A percentile compares a stretch with the other conserved stretches of the same genome.
Evolutionary conservation across 257 asterid genomes (phyloP).

Genomic region (Solanum tacnaense): DNA sequence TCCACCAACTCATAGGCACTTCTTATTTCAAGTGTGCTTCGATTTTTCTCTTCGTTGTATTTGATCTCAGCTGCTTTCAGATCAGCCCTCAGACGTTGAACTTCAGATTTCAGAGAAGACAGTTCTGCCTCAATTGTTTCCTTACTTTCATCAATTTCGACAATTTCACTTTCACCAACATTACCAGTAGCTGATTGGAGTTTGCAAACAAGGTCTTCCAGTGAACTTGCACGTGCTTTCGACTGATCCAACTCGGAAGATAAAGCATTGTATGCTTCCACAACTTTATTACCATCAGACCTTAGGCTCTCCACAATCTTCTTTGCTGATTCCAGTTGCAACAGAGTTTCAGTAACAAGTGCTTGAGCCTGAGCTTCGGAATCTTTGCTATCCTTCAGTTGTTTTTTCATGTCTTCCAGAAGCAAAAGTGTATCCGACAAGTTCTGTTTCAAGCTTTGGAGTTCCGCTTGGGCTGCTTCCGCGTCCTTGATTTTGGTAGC

Average conservation of each 20-base stretch:
- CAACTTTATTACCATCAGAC: slow-evolving; percentile 44
- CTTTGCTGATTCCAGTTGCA: slow-evolving; percentile 62
- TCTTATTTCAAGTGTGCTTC: slow-evolving; percentile 20
- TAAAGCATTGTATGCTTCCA: slow-evolving; percentile 32
- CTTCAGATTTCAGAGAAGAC: slow-evolving; percentile 39
- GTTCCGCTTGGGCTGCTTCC: slow-evolving; percentile 37
- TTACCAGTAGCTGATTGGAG: slow-evolving; percentile 28
- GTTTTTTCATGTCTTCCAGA: slow-evolving; percentile 58
- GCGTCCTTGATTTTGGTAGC: slow-evolving; percentile 27
- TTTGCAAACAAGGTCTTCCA: slow-evolving; percentile 54
- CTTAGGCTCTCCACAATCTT: slow-evolving; percentile 43
- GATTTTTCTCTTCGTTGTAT: slow-evolving; percentile 46
- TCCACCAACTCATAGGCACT: slow-evolving; percentile 48
- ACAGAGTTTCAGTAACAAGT: slow-evolving; percentile 47
- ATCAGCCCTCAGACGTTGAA: slow-evolving; percentile 39
- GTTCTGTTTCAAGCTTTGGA: slow-evolving; percentile 37
- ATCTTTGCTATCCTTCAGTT: slow-evolving; percentile 38
- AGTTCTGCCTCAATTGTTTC: slow-evolving; percentile 28
- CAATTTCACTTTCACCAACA: neutral
- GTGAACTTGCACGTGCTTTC: slow-evolving; percentile 39
- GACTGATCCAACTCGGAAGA: slow-evolving; percentile 59
- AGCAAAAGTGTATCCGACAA: slow-evolving; percentile 32
- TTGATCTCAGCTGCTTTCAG: slow-evolving; percentile 58
- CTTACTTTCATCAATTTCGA: neutral
- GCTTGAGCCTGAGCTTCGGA: slow-evolving; percentile 57